A percentile compares a stretch with the other conserved stretches of the same genome.
These are phyloP conservation scores for Macrotyloma uniflorum DNA, from an alignment of 306 rosid species.

Conservation along the genomic window DNA sequence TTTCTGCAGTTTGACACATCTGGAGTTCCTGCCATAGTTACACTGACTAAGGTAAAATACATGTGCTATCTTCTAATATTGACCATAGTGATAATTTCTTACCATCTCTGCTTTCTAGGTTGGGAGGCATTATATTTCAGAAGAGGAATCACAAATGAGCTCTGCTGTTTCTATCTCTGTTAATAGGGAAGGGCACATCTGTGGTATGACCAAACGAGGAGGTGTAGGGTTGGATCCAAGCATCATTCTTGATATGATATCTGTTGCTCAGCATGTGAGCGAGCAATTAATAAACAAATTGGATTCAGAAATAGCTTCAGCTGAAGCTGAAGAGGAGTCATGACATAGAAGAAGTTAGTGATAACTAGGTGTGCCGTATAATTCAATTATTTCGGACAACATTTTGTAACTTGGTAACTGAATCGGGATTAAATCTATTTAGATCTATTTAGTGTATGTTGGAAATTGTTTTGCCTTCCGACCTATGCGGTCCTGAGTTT, in stretches of 20 bases:
- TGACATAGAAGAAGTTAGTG: slow-evolving; percentile 38
- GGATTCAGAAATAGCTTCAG: slow-evolving; percentile 85
- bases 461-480: neutral
- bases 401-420: slow-evolving; percentile 7
- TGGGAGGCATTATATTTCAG: slow-evolving; percentile 78
- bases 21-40: slow-evolving; percentile 77
- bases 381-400: neutral
- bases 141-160: slow-evolving; percentile 94
- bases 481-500: neutral
- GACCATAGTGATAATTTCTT: neutral
- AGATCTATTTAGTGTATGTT: neutral
- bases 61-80: neutral
- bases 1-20: slow-evolving; percentile 88
- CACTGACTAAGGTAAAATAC: slow-evolving; percentile 74
- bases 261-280: slow-evolving; percentile 74
- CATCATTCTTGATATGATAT: slow-evolving; percentile 82
- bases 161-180: slow-evolving; percentile 79
- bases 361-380: slow-evolving; percentile 9
- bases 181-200: slow-evolving; percentile 67
- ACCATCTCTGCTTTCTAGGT: slow-evolving; percentile 48
- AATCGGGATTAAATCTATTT: neutral
- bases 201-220: slow-evolving; percentile 83
- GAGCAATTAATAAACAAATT: slow-evolving; percentile 69
- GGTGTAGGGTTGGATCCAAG: slow-evolving; percentile 87
- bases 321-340: slow-evolving; percentile 73